Evolutionary conservation across 306 rosid genomes (phyloP).

Genomic region (Acacia crassicarpa): DNA sequence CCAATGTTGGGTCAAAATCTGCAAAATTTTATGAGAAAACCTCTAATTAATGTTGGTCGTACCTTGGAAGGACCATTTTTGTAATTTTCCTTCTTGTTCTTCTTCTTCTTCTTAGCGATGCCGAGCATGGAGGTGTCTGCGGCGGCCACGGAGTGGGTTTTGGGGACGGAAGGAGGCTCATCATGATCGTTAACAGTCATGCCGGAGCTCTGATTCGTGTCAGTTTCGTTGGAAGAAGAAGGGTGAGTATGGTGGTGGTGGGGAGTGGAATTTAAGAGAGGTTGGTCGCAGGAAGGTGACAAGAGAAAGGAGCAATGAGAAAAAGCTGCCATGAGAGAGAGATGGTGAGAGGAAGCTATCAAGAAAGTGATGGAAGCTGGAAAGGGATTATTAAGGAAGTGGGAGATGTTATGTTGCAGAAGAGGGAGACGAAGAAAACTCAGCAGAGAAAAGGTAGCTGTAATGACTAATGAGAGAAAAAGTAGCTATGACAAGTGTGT

Average conservation of each 20-base stretch:
- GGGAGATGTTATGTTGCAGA: neutral
- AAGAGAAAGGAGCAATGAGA: slow-evolving; percentile 39
- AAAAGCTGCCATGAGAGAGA: slow-evolving; percentile 64
- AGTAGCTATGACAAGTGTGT: no score
- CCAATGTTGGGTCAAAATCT: neutral
- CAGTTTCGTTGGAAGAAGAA: slow-evolving; percentile 23
- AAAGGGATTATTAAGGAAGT: neutral
- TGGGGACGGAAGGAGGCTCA: slow-evolving; percentile 50
- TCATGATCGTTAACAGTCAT: slow-evolving; percentile 38
- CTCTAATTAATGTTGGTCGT: neutral
- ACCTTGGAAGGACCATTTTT: slow-evolving; percentile 54
- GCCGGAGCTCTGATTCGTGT: slow-evolving; percentile 37
- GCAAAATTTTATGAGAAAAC: neutral
- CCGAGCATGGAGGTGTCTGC: slow-evolving; percentile 57
- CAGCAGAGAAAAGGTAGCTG: no score
- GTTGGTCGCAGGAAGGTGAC: neutral
- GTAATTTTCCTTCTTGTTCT: slow-evolving; percentile 49
- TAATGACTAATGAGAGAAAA: no score
- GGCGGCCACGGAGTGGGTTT: slow-evolving; percentile 52
- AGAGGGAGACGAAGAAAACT: neutral
- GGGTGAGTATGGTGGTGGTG: neutral
- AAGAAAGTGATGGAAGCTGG: slow-evolving; percentile 37
- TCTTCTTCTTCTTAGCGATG: slow-evolving; percentile 40
- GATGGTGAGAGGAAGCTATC: neutral
- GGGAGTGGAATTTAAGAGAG: slow-evolving; percentile 9